Percentiles rank a stretch among this genome's conserved stretches.
These are phyloP conservation scores for Aspergillus clavatus DNA, from an alignment of 2,329 filamentous ascomycete species.

Conservation along the genomic window DNA sequence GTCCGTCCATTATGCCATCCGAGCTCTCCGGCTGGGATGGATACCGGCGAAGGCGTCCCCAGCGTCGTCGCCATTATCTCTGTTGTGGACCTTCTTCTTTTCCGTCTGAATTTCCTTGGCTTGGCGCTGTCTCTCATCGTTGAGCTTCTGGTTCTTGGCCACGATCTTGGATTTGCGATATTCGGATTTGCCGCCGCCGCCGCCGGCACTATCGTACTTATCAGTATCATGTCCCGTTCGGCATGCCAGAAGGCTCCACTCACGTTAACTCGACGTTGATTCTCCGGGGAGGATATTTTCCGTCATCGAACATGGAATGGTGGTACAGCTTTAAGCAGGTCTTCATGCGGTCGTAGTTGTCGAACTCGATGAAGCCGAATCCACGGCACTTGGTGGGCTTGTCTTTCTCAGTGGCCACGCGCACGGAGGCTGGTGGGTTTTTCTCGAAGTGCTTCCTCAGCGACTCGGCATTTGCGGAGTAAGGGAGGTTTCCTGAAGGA, in stretches of 20 bases:
- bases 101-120: constrained; percentile 47
- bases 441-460: constrained; percentile 73
- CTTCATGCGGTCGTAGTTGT: constrained; percentile 81
- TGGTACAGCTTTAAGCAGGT: constrained; percentile 88
- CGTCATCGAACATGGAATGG: constrained; percentile 68
- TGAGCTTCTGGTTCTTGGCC: constrained; percentile 79
- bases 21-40: constrained; percentile 42
- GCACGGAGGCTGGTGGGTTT: constrained; percentile 64
- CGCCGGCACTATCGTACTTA: constrained; percentile 58
- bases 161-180: constrained; percentile 70
- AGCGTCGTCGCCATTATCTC: constrained; percentile 16
- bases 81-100: constrained; percentile 29
- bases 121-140: constrained; percentile 59
- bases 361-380: constrained; percentile 86
- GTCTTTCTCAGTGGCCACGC: constrained; percentile 65
- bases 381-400: constrained; percentile 64
- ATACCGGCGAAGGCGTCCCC: constrained; percentile 33
- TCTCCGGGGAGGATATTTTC: constrained; percentile 56
- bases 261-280: constrained; percentile 92
- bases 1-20: constrained; percentile 24
- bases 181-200: constrained; percentile 73
- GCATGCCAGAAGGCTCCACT: constrained; percentile 32
- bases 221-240: constrained; percentile 1
- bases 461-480: constrained; percentile 65
- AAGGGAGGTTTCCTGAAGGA: constrained; percentile 76